A percentile compares a stretch with the other conserved stretches of the same genome.
Conservation (phyloP, 805 yeast genomes). For the Wickerhamomyces subpelliculosus region DNA sequence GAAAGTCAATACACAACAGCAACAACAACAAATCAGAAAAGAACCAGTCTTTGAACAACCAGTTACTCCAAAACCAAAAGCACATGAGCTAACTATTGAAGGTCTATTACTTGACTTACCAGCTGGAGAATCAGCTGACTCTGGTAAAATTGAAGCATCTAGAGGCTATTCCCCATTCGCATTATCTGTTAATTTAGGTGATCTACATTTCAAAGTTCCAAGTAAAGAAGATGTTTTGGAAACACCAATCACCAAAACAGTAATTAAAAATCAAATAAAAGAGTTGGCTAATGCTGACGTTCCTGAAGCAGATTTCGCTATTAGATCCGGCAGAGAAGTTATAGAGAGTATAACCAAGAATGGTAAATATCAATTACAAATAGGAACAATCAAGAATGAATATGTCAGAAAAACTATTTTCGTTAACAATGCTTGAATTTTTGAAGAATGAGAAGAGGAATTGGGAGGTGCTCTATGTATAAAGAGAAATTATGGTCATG, state of each 20-base stretch:
- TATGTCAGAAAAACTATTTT: no score
- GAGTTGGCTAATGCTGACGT: no score
- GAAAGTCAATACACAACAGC: background rate
- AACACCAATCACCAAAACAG: conserved; percentile 7
- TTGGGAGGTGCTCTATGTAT: no score
- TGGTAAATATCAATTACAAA: no score
- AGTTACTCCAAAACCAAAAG: background rate
- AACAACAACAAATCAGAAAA: background rate
- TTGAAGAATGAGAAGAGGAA: no score
- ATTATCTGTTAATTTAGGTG: conserved; percentile 13
- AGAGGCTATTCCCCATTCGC: conserved; percentile 16
- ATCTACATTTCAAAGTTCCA: background rate
- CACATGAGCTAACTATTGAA: conserved; percentile 2
- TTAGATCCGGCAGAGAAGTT: no score
- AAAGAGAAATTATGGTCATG: no score
- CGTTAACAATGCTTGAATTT: no score
- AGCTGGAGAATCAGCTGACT: background rate
- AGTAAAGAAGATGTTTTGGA: background rate
- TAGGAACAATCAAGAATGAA: no score
- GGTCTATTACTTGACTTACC: conserved; percentile 18
- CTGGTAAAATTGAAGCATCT: conserved; percentile 4
- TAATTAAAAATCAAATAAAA: conserved; percentile 8
- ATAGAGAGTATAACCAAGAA: no score
- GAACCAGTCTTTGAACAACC: no score
- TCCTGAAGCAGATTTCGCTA: no score